A percentile compares a stretch with the other conserved stretches of the same genome.
Conservation (phyloP, 2,329 filamentous ascomycete species). For the Leptographium galeiforme region DNA sequence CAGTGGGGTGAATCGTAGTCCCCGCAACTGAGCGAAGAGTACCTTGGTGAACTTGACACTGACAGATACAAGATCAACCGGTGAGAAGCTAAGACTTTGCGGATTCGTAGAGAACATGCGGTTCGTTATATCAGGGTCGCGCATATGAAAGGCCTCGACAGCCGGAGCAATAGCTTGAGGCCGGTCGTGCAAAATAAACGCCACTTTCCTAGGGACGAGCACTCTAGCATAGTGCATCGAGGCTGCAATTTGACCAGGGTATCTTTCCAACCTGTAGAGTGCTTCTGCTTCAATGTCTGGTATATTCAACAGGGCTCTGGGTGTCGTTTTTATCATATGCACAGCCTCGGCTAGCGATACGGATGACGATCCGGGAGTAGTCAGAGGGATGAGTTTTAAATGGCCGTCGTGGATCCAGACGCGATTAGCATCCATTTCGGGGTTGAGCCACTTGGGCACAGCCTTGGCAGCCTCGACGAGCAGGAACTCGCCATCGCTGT, state of each 20-base stretch:
- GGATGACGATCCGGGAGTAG: constrained; percentile 10
- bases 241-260: constrained; percentile 59
- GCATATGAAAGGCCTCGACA: constrained; percentile 82
- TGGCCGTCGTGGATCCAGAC: constrained; percentile 72
- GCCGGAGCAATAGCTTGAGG: constrained; percentile 70
- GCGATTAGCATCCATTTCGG: constrained; percentile 75
- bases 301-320: constrained; percentile 53
- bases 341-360: constrained; percentile 55
- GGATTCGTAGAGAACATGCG: constrained; percentile 40
- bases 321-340: constrained; percentile 39
- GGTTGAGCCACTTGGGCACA: constrained; percentile 80
- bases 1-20: constrained; percentile 65
- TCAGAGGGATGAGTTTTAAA: constrained; percentile 6
- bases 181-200: constrained; percentile 61
- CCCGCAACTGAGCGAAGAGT: constrained; percentile 79
- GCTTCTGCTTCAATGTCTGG: constrained; percentile 71
- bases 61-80: constrained; percentile 64
- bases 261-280: constrained; percentile 76
- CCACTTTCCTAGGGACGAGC: constrained; percentile 68
- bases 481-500: constrained; percentile 90
- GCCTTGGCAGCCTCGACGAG: constrained; percentile 85
- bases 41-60: constrained; percentile 78
- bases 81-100: constrained; percentile 40
- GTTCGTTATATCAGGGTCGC: constrained; percentile 65
- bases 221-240: constrained; percentile 66